Evolutionary conservation across 2,329 filamentous ascomycete genomes (phyloP).

Genomic region (Aspergillus sojae): DNA sequence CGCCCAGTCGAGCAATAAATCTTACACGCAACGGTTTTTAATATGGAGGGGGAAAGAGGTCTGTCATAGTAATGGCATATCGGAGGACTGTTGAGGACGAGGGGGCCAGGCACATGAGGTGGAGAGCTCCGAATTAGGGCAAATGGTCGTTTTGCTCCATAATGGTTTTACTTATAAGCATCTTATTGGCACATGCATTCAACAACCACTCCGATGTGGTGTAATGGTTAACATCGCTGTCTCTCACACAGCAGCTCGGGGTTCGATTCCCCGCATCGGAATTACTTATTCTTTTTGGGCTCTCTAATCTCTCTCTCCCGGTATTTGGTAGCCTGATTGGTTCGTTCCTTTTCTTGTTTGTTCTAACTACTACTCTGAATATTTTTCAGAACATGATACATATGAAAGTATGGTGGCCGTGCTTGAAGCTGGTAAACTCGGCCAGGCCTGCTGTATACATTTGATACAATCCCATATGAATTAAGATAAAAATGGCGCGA

Average conservation of each 20-base stretch:
- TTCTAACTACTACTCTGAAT: no score
- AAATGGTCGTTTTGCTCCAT: background rate
- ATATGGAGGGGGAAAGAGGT: background rate
- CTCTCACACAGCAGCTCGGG: conserved; percentile 4
- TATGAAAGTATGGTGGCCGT: background rate
- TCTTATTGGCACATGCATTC: background rate
- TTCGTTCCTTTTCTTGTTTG: background rate
- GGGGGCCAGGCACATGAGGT: no score
- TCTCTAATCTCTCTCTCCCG: background rate
- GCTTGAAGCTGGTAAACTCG: background rate
- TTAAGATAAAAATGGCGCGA: background rate
- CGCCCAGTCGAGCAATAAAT: background rate
- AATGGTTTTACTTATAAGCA: background rate
- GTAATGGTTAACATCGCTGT: conserved; percentile 4
- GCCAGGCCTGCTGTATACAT: background rate
- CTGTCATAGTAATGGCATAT: background rate
- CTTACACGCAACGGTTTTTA: no score
- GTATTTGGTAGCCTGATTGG: no score
- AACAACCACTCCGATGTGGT: background rate
- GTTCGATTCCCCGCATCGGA: conserved; percentile 4
- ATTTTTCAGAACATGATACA: no score
- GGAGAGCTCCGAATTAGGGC: no score
- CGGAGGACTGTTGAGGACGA: background rate
- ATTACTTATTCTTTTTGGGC: background rate
- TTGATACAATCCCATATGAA: background rate